These are phyloP conservation scores for Calvatia gigantea DNA, from an alignment of 768 basidiomycete species.

Conservation along the genomic window DNA sequence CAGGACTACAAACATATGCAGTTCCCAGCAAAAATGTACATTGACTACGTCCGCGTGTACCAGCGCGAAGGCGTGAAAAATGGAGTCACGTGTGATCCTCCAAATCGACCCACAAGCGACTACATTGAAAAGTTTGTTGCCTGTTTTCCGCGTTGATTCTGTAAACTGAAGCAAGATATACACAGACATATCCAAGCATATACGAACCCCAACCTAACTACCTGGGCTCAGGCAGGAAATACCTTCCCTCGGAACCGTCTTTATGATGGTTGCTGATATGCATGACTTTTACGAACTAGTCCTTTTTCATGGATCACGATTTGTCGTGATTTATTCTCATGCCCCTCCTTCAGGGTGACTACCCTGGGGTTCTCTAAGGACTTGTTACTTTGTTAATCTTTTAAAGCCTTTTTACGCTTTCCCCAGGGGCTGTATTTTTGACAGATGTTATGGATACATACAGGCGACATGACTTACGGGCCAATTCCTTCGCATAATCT, in stretches of 20 bases:
- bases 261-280: slow-evolving; percentile 37
- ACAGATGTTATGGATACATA: neutral
- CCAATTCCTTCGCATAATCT: neutral
- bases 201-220: slow-evolving; percentile 78
- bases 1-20: slow-evolving; percentile 67
- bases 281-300: neutral
- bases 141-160: neutral
- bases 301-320: neutral
- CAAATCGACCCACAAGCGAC: slow-evolving; percentile 68
- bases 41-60: slow-evolving; percentile 91
- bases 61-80: slow-evolving; percentile 71
- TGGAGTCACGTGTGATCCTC: slow-evolving; percentile 78
- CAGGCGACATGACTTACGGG: neutral
- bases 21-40: slow-evolving; percentile 78
- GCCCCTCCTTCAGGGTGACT: neutral
- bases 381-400: neutral
- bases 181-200: slow-evolving; percentile 54
- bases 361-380: neutral
- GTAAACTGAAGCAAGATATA: neutral
- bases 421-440: neutral
- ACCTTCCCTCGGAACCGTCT: slow-evolving; percentile 66
- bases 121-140: slow-evolving; percentile 66
- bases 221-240: slow-evolving; percentile 77
- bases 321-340: slow-evolving; percentile 9
- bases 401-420: neutral